Conservation (phyloP, 225 moss, liverwort and hornwort species). For the Physcomitrellopsis africana region DNA sequence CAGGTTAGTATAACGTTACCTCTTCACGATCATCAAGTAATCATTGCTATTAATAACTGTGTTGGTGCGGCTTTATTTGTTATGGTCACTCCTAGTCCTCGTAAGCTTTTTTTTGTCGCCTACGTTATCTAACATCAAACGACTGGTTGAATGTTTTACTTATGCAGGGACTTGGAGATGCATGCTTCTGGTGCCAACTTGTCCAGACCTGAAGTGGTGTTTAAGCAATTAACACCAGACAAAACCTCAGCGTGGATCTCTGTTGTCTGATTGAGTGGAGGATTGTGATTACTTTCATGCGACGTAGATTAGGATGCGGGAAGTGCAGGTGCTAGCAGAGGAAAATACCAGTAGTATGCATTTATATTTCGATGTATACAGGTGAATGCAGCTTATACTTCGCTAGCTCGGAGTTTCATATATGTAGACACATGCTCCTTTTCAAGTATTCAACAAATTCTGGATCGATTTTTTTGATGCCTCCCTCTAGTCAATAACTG, state of each 20-base stretch:
- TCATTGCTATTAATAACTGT: background rate
- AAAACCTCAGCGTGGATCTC: conserved; percentile 64
- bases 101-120: background rate
- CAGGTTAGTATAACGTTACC: conserved; percentile 33
- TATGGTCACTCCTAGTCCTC: background rate
- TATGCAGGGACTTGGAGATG: conserved; percentile 53
- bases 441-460: conserved; percentile 1
- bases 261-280: conserved; percentile 38
- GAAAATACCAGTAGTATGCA: background rate
- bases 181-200: conserved; percentile 37
- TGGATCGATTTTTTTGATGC: background rate
- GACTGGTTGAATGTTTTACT: background rate
- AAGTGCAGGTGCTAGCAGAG: conserved; percentile 30
- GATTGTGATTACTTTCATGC: conserved; percentile 26
- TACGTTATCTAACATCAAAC: background rate
- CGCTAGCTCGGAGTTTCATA: conserved; percentile 29
- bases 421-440: conserved; percentile 12
- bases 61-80: background rate
- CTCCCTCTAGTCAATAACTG: background rate
- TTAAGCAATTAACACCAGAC: conserved; percentile 41
- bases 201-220: conserved; percentile 46
- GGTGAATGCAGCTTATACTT: background rate
- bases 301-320: conserved; percentile 17
- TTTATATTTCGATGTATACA: background rate
- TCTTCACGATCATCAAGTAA: background rate